A percentile compares a stretch with the other conserved stretches of the same genome.
Evolutionary conservation across 441 rosid species (phyloP).

Genomic region (Isatis lusitanica): DNA sequence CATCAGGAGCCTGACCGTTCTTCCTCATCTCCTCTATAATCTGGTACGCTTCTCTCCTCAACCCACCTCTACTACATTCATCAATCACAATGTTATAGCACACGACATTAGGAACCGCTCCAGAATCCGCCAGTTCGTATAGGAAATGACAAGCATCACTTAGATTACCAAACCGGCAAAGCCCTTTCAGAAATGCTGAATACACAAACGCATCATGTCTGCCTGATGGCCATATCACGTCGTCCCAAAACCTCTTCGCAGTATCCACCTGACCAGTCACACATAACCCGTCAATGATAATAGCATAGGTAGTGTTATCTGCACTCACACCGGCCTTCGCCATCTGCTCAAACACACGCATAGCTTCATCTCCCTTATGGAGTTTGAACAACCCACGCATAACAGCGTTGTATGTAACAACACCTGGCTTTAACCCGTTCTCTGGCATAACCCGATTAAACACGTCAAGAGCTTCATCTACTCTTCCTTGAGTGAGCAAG

Average conservation of each 20-base stretch:
- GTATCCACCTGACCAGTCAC: slow-evolving; percentile 45
- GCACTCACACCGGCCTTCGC: slow-evolving; percentile 45
- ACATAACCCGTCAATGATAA: slow-evolving; percentile 61
- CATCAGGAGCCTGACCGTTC: slow-evolving; percentile 68
- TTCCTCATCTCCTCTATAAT: slow-evolving; percentile 70
- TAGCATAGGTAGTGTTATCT: slow-evolving; percentile 52
- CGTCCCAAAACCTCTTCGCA: slow-evolving; percentile 79
- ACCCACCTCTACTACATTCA: slow-evolving; percentile 61
- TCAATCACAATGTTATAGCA: slow-evolving; percentile 75
- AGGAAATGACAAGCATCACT: slow-evolving; percentile 74
- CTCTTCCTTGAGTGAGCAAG: slow-evolving; percentile 57
- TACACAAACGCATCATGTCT: slow-evolving; percentile 70
- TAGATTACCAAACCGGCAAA: slow-evolving; percentile 50
- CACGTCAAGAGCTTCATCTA: slow-evolving; percentile 55
- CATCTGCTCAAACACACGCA: slow-evolving; percentile 54
- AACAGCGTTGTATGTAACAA: slow-evolving; percentile 73
- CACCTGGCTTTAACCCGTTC: slow-evolving; percentile 54
- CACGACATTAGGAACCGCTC: slow-evolving; percentile 58
- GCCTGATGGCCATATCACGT: slow-evolving; percentile 75
- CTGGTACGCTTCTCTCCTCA: slow-evolving; percentile 79
- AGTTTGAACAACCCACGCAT: slow-evolving; percentile 61
- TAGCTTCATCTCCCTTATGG: slow-evolving; percentile 51
- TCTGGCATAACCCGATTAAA: slow-evolving; percentile 50
- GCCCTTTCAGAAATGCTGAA: slow-evolving; percentile 77
- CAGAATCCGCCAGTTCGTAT: slow-evolving; percentile 69